Evolutionary conservation across 2,329 filamentous ascomycete species (phyloP).

Genomic region (Diplodia corticola): DNA sequence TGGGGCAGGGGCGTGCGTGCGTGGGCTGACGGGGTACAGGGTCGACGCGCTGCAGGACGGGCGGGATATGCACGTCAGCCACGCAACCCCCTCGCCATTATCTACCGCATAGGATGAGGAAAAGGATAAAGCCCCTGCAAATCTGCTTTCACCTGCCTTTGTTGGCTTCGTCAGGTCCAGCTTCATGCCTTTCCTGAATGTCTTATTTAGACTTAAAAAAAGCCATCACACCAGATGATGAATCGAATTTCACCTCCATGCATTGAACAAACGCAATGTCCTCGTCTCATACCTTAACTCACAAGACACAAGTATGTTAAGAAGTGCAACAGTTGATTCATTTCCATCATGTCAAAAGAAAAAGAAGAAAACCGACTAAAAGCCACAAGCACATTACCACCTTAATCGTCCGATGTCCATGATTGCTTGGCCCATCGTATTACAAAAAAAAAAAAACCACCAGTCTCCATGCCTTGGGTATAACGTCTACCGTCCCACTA

Average conservation of each 20-base stretch:
- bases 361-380: neutral
- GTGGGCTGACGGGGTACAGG: neutral
- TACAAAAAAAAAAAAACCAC: neutral
- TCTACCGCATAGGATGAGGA: no score
- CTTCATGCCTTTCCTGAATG: neutral
- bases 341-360: neutral
- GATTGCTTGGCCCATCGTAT: conserved; percentile 1
- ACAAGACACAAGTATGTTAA: neutral
- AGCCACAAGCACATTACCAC: neutral
- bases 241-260: neutral
- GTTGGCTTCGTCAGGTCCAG: neutral
- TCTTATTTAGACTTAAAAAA: neutral
- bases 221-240: no score
- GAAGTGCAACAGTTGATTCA: neutral
- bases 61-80: neutral
- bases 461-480: conserved; percentile 5
- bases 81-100: neutral
- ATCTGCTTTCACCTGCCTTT: neutral
- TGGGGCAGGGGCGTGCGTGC: conserved; percentile 3
- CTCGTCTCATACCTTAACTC: no score
- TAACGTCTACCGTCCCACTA: conserved; percentile 13
- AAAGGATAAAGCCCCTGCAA: neutral
- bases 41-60: neutral
- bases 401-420: neutral
- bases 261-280: neutral